Evolutionary conservation across 2,329 filamentous ascomycete species (phyloP), one percentile per base, ranked within the genome.

Genomic region (Neofusicoccum umdonicola): DNA sequence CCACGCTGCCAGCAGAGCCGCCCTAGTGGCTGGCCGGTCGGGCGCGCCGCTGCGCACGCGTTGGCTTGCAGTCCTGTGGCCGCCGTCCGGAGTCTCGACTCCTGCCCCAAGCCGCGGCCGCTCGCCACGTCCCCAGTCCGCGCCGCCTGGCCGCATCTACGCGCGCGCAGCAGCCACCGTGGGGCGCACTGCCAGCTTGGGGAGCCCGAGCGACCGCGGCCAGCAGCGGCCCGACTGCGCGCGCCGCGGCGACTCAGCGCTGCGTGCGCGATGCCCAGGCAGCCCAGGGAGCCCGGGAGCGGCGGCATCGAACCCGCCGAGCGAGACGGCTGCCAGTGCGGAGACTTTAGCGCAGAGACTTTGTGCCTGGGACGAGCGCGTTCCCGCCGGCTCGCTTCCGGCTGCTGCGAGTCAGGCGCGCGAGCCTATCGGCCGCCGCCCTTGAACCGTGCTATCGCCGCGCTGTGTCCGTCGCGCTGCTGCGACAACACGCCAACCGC

Each of bases 281-380:
- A 31, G 27, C 27, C 27, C 27, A 31, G 27, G 27, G 6, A 5
- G 27, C 4, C 27, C 27, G 27, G 27, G 27, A 13, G 57, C 66
- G 7, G 37, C 39, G 62, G 68, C 70, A 70, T 73, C 71, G 65
- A 69, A 69, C 67, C 68, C 63, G 68, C 65, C 68, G 66, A 67
- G 66, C 22, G 22, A 22, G 19, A 37, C n/a, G 54, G 47, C 48
- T 34, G 58, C 61, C 22, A 22, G 3, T 22, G 58, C 63, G 65
- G 52, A 54, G 52, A 15, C 45, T 27, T 34, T 3, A 13, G 22
- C 27, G 47, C 27, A 34, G 22, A 39, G 13, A 39, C 9, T 39
- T 39, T 15, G 54, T 44, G 51, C 51, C 34, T 54, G 51, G 35
- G 35, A 34, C 51, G 17, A 22, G 22, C 11, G 31, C n/a, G 50